Conservation (phyloP, 495 filamentous ascomycete genomes). For the Peziza echinospora region DNA sequence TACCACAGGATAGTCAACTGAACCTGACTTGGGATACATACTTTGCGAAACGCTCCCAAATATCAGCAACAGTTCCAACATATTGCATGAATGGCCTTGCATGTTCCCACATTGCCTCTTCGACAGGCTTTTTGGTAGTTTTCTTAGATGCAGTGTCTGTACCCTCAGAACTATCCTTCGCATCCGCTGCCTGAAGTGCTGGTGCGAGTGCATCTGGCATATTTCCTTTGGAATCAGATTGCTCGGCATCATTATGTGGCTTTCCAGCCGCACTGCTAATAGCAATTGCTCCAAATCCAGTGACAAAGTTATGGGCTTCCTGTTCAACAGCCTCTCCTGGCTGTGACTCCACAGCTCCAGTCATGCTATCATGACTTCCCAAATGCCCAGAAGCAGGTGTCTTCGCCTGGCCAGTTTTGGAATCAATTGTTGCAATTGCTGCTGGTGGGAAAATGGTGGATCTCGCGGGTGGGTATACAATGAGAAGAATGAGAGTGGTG, state of each 20-base stretch:
- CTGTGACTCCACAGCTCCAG: conserved; percentile 63
- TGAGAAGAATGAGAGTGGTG: conserved; percentile 37
- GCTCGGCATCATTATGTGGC: conserved; percentile 29
- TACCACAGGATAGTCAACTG: not conserved
- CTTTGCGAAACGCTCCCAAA: conserved; percentile 65
- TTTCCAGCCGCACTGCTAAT: conserved; percentile 61
- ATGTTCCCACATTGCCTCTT: conserved; percentile 52
- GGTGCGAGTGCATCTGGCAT: conserved; percentile 42
- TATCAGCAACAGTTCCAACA: conserved; percentile 50
- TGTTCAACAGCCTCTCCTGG: conserved; percentile 74
- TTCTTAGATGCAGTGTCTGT: conserved; percentile 33
- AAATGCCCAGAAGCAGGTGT: conserved; percentile 47
- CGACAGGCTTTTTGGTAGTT: conserved; percentile 69
- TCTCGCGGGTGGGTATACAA: conserved; percentile 43
- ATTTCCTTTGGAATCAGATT: conserved; percentile 21
- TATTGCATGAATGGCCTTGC: conserved; percentile 59
- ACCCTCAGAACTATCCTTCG: conserved; percentile 30
- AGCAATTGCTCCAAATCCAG: conserved; percentile 50
- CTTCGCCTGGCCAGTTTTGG: conserved; percentile 40
- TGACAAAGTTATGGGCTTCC: conserved; percentile 64
- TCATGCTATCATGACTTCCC: conserved; percentile 56
- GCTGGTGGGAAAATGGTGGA: conserved; percentile 51
- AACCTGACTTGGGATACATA: conserved; percentile 20
- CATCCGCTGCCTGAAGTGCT: conserved; percentile 32
- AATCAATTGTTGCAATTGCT: conserved; percentile 41